Conservation (phyloP, 2,329 filamentous ascomycete genomes). For the Aaosphaeria arxii region DNA sequence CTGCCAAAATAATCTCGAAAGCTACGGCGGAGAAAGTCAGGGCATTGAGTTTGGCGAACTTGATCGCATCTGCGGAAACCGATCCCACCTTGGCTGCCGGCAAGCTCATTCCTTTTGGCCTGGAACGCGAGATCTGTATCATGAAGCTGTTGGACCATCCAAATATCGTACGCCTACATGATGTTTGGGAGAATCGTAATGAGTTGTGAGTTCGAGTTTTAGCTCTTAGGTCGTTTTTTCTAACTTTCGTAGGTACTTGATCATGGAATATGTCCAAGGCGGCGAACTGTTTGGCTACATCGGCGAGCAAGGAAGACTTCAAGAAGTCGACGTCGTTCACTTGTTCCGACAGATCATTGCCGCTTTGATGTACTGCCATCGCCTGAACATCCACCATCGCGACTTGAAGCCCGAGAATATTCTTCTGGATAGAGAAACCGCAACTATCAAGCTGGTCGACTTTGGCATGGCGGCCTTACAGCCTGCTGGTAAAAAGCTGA, state of each 20-base stretch:
- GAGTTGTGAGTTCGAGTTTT: conserved; percentile 68
- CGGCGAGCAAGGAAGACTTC: conserved; percentile 66
- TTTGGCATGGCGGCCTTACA: conserved; percentile 98
- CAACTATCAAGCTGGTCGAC: conserved; percentile 89
- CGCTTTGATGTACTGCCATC: conserved; percentile 87
- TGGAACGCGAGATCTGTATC: conserved; percentile 93
- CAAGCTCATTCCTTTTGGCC: conserved; percentile 76
- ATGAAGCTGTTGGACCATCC: conserved; percentile 95
- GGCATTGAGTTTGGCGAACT: conserved; percentile 78
- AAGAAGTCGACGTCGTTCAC: conserved; percentile 75
- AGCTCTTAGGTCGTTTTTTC: conserved; percentile 14
- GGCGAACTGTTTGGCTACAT: conserved; percentile 88
- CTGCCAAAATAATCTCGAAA: conserved; percentile 94
- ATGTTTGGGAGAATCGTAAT: conserved; percentile 96
- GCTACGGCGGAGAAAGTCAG: conserved; percentile 72
- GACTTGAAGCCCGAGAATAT: conserved; percentile 98
- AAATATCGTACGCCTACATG: conserved; percentile 90
- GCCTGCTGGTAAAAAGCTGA: conserved; percentile 72
- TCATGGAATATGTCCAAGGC: conserved; percentile 86
- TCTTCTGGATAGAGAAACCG: conserved; percentile 66
- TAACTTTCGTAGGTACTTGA: conserved; percentile 67
- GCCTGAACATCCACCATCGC: conserved; percentile 91
- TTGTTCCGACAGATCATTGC: conserved; percentile 93
- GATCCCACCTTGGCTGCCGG: conserved; percentile 56
- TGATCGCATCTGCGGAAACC: conserved; percentile 70